Conservation (phyloP, 2,329 filamentous ascomycete genomes). For the Escovopsis sp. region DNA sequence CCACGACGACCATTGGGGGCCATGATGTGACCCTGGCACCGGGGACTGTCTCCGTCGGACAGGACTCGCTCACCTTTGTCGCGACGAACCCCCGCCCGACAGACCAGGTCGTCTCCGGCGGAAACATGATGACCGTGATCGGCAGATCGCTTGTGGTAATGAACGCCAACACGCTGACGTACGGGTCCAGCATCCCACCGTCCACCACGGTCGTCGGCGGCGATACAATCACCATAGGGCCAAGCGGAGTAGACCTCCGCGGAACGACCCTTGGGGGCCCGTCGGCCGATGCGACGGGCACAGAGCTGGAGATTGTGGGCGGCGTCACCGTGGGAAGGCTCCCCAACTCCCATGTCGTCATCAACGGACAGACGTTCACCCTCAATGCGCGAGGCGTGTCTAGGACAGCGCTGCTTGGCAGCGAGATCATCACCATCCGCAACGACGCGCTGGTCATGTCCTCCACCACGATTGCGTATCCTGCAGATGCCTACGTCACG, state of each 20-base stretch:
- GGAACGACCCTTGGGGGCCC: constrained; percentile 29
- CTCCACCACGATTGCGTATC: constrained; percentile 29
- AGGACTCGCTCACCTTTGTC: constrained; percentile 22
- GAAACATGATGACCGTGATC: constrained; percentile 30
- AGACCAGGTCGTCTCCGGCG: constrained; percentile 32
- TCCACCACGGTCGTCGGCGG: constrained; percentile 30
- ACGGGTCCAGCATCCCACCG: constrained; percentile 21
- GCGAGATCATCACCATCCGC: constrained; percentile 35
- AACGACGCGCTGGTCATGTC: constrained; percentile 33
- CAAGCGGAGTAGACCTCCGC: constrained; percentile 26
- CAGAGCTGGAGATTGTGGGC: constrained; percentile 32
- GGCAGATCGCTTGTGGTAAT: constrained; percentile 27
- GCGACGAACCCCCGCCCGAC: constrained; percentile 19
- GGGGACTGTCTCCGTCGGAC: constrained; percentile 21
- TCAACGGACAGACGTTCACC: constrained; percentile 36
- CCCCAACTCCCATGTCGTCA: constrained; percentile 31
- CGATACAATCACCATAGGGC: constrained; percentile 36
- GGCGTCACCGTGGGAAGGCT: constrained; percentile 38
- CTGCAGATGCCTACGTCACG: constrained; percentile 29
- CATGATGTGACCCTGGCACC: constrained; percentile 21
- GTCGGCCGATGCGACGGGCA: constrained; percentile 19
- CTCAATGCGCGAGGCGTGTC: constrained; percentile 29
- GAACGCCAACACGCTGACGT: constrained; percentile 30
- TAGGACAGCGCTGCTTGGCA: constrained; percentile 31
- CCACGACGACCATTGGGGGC: constrained; percentile 20